Base-by-base conservation (phyloP, 176 grass and related monocot species). In the Phoenix roebelenii region DNA sequence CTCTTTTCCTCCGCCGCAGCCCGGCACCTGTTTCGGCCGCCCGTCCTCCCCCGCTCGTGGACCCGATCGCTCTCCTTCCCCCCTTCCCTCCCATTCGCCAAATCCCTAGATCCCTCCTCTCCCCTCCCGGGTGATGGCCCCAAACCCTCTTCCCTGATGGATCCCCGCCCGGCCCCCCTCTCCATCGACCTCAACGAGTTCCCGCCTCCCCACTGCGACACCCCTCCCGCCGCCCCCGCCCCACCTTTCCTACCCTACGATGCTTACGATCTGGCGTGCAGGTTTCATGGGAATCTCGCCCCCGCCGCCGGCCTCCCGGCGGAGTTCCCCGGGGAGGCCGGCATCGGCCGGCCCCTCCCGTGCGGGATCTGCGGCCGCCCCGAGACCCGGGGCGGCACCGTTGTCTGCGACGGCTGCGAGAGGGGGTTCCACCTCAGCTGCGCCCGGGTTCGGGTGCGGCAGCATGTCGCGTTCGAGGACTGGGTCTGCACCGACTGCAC, bases 121-220 rank as follows among this genome's bases (percentile, higher is more conserved):
- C 1, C 35, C 35, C 35, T 12, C 9, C 35, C 7, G 2, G 35
- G 9, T 1, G 9, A 44, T 44, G 35, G 28, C 28, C 28, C 5
- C 5, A 5, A 30, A 30, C 4, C 35, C 35, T 44, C 35, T 7
- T 12, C 1, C 7, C 35, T 44, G 22, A 81, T 81, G 78, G 78
- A 75, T 28, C 58, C 69, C 63, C 92, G 92, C 18, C 87, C 69
- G 26, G 54, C 70, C 64, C 83, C 68, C 54, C 73, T 96, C 58
- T 66, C 25, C 68, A 85, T 96, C 78, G 92, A 96, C 80, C 92
- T 98, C 81, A 98, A 98, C 84, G 87, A 88, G 79, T 71, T 57
- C 69, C 89, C 84, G 26, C 77, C 84, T 26, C 70, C 79, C 23
- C 63, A 48, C 25, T 22, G 64, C 72, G 66, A 70, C 76, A 58